Evolutionary conservation across 1,139 yeast species (phyloP), one percentile per base, ranked within the genome.

Genomic region (Saccharomyces hybrid): DNA sequence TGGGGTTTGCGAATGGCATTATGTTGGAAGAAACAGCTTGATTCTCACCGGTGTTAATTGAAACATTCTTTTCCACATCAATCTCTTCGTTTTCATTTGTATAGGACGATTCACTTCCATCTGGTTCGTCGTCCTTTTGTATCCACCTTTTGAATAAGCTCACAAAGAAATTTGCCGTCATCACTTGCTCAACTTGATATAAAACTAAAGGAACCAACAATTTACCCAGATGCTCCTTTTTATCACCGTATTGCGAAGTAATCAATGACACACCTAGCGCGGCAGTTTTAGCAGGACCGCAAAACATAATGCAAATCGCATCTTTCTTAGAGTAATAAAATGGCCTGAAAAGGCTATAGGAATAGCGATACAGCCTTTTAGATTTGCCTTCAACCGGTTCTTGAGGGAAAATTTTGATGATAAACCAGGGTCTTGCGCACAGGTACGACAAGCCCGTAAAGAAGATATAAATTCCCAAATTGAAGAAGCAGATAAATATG

Each of bases 231-330:
- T 81, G 75, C 5, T 78, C 77, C 59, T 80, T 80, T 50, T 77
- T 64, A 4, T 81, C 71, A 8, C 95, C 95, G 67, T 88, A 89
- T 69, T 89, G 96, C 0, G 96, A 81, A 1, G 89, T 76, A 8
- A 87, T 76, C 54, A 89, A 75, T 1, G 96, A 86, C 1, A 89
- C 95, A 49, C 97, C 97, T 52, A 89, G 75, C 0, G 96, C 96
- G 0, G 96, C 96, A 0, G 96, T 88, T 68, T 89, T 89, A 3
- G 97, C 96, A 1, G 96, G 95, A 6, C 96, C 96, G 70, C 96
- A 88, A 55, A 88, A 78, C 84, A 89, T 79, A 50, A 89, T 78
- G 4, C 93, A 79, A 32, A 88, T 88, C 0, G 96, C 82, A 65
- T 89, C 96, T 54, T 74, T 71, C 61, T 84, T 79, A 61, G 77